Evolutionary conservation across 768 basidiomycete species (phyloP), one percentile per base, ranked within the genome.

Genomic region (Pisolithus marmoratus): DNA sequence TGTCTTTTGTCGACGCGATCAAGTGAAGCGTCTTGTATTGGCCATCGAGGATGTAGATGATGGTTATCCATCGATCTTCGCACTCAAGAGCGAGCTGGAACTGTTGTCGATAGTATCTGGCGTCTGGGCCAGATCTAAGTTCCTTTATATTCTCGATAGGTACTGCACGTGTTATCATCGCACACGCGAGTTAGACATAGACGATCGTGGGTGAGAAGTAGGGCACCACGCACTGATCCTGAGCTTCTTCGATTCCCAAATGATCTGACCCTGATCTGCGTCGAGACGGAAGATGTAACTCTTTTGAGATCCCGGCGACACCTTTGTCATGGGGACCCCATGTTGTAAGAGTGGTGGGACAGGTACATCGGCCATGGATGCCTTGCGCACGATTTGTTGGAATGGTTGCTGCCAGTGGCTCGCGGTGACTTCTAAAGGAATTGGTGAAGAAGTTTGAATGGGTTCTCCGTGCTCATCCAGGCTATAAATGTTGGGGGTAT

Each of bases 61-160:
- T 82, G 0, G 92, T 90, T 57, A 95, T 78, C 90, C 91, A 95
- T 19, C 84, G 76, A 37, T 79, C 72, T 58, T 88, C 84, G 52
- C 77, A 76, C 48, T 82, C 78, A 45, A 74, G 68, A 0, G 86
- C 72, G 38, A 83, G 74, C 60, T 81, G 79, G 70, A 86, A 85
- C 58, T 84, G 83, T 45, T 80, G 75, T 49, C 85, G 82, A 62
- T 90, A 85, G 64, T 85, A 83, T 19, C 78, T 74, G 2, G 87
- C 83, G 29, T 90, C 83, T 5, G 77, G 62, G 14, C 85, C 88
- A 0, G 83, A 76, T 15, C 94, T 85, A 27, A 96, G 78, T 63
- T 95, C 94, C 50, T 90, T 87, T 67, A 96, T 89, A 58, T 80
- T 78, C 63, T 90, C 90, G 60, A 96, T 84, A 1, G 86, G 81